phyloP scores from a whole-genome alignment of 768 basidiomycete genomes.

The Steccherinum ochraceum region DNA sequence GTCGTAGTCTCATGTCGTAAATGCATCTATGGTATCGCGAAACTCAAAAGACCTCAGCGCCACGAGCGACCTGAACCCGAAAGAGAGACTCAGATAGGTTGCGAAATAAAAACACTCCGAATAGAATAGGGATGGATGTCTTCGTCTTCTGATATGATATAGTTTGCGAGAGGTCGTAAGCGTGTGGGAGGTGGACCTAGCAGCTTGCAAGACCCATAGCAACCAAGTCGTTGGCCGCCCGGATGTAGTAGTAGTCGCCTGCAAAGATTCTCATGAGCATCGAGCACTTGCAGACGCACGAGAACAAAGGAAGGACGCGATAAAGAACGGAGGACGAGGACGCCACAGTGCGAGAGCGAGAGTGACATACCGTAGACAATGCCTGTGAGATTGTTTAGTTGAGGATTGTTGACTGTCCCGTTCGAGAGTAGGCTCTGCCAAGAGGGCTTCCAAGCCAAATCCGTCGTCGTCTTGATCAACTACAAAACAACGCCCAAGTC shows the following conservation, averaged over 20 bases:
- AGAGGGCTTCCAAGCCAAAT: conserved; percentile 48
- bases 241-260: conserved; percentile 64
- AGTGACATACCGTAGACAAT: conserved; percentile 44
- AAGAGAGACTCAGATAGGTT: too few species aligned
- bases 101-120: too few species aligned
- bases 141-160: too few species aligned
- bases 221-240: conserved; percentile 47
- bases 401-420: conserved; percentile 56
- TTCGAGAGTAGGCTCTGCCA: conserved; percentile 65
- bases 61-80: too few species aligned
- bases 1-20: too few species aligned
- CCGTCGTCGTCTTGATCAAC: conserved; percentile 42
- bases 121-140: too few species aligned
- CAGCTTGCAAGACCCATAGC: conserved; percentile 38
- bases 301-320: neutral
- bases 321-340: neutral
- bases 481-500: conserved; percentile 13
- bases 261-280: conserved; percentile 1
- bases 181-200: too few species aligned
- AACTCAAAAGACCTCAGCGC: too few species aligned
- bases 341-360: neutral
- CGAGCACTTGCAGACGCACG: neutral
- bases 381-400: conserved; percentile 49
- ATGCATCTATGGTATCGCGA: too few species aligned
- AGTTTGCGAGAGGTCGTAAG: neutral